Base-by-base conservation (phyloP, 2,329 filamentous ascomycete genomes). In the Nigrospora osmanthi region DNA sequence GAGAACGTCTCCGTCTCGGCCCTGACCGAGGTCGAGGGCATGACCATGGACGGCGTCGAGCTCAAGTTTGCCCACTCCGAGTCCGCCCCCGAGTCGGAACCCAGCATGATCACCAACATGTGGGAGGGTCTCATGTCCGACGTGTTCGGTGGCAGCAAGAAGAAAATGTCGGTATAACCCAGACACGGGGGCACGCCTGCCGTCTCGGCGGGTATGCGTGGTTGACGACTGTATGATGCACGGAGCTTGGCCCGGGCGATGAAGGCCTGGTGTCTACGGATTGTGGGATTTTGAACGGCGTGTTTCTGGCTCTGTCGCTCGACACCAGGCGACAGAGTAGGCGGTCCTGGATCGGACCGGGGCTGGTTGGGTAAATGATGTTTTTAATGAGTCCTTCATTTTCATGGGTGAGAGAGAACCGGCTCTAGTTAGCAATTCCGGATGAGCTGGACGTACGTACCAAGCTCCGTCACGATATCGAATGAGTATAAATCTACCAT, bases 21-120 rank as follows among this genome's bases (percentile, higher is more conserved):
- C 5, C 62, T 83, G 46, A 75, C 73, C 10, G 75, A 77, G 56
- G 68, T 81, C n/a, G 75, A 80, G 55, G 71, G 71, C n/a, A 72
- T 80, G 53, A 70, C 72, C 39, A 55, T 79, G 9, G 77, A 81
- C 57, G 71, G 76, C 39, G 66, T 77, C 6, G 71, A 78, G 59
- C 65, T 81, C 43, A 75, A 73, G 57, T 75, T 77, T 53, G 65
- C 65, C 11, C 72, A 78, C 49, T 49, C 48, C 44, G 38, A 34
- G 19, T 16, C 15, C 15, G 38, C 28, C 7, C 33, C 39, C 16
- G 39, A 41, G 34, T 33, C 23, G 23, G 23, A 28, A 28, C 23
- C 23, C 16, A 33, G 39, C 13, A 41, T 41, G 39, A 41, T 41
- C 31, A 42, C 17, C 16, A 34, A 31, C 14, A 36, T 42, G 13